Percentiles rank a stretch among this genome's conserved stretches.
Conservation (phyloP, 345 rosid genomes). For the Erucastrum elatum region DNA sequence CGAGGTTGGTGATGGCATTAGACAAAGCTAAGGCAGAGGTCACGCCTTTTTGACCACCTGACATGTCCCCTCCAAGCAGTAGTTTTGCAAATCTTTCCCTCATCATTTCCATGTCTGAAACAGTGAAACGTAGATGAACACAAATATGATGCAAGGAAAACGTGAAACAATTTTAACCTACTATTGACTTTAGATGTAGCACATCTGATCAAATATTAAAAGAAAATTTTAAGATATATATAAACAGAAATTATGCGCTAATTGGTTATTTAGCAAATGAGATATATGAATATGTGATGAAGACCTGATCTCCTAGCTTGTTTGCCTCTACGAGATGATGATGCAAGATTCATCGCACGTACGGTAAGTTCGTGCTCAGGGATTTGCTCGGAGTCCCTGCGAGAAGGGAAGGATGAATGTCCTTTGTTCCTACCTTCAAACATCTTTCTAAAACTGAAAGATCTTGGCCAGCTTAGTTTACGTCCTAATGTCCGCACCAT, state of each 20-base stretch:
- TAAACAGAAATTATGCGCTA: neutral
- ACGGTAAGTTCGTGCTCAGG: neutral
- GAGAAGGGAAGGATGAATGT: neutral
- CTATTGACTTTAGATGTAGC: neutral
- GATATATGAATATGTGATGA: neutral
- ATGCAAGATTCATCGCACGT: neutral
- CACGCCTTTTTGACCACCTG: neutral
- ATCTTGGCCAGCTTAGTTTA: slow-evolving; percentile 50
- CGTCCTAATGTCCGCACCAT: slow-evolving; percentile 70
- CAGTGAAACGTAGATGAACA: neutral
- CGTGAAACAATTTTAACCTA: neutral
- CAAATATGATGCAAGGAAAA: neutral
- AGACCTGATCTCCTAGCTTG: neutral
- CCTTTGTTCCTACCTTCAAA: slow-evolving; percentile 36
- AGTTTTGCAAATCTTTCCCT: neutral
- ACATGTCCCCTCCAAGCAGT: neutral
- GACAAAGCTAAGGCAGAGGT: neutral
- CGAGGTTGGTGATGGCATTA: neutral
- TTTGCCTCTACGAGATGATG: neutral
- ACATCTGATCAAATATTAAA: neutral
- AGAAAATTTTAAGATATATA: neutral
- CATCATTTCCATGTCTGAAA: neutral
- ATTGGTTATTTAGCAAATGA: neutral
- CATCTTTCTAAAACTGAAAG: slow-evolving; percentile 53
- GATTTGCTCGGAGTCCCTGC: neutral